Evolutionary conservation across 2,329 filamentous ascomycete species (phyloP).

Genomic region (Pleochaeta shiraiana): DNA sequence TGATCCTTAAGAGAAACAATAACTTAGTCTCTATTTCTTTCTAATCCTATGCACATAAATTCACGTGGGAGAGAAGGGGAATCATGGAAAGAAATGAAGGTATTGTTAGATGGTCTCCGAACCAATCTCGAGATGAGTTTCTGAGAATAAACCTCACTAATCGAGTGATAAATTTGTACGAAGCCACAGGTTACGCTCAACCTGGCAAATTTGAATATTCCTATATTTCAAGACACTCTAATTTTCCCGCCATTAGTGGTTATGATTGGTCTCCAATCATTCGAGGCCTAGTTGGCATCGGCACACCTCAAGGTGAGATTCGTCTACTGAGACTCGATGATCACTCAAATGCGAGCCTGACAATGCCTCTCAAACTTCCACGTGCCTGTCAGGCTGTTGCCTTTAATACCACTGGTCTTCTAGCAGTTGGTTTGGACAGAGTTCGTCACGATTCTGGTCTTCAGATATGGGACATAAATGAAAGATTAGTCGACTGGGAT

Average conservation of each 20-base stretch:
- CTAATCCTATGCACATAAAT: neutral
- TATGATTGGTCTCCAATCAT: constrained; percentile 44
- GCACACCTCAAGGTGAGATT: constrained; percentile 53
- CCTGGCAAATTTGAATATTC: constrained; percentile 34
- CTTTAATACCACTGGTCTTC: constrained; percentile 47
- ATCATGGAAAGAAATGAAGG: constrained; percentile 22
- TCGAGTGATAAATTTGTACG: constrained; percentile 38
- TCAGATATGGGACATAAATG: constrained; percentile 62
- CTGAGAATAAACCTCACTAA: constrained; percentile 43
- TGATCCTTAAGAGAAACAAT: no score
- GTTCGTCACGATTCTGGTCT: constrained; percentile 65
- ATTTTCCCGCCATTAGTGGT: constrained; percentile 39
- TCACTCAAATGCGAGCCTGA: constrained; percentile 38
- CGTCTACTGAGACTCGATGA: constrained; percentile 53
- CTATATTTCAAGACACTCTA: constrained; percentile 35
- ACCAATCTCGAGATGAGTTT: constrained; percentile 34
- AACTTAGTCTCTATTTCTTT: no score
- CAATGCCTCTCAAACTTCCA: constrained; percentile 51
- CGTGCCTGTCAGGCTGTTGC: constrained; percentile 64
- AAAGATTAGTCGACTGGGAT: constrained; percentile 28
- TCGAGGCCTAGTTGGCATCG: constrained; percentile 49
- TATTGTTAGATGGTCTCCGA: constrained; percentile 44
- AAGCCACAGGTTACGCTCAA: constrained; percentile 36
- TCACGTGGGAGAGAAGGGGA: neutral
- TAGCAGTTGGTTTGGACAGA: constrained; percentile 61